Evolutionary conservation across 75 land plant species (phyloP), one percentile per base, ranked within the genome.

Genomic region (Chamaecyparis obtusa): DNA sequence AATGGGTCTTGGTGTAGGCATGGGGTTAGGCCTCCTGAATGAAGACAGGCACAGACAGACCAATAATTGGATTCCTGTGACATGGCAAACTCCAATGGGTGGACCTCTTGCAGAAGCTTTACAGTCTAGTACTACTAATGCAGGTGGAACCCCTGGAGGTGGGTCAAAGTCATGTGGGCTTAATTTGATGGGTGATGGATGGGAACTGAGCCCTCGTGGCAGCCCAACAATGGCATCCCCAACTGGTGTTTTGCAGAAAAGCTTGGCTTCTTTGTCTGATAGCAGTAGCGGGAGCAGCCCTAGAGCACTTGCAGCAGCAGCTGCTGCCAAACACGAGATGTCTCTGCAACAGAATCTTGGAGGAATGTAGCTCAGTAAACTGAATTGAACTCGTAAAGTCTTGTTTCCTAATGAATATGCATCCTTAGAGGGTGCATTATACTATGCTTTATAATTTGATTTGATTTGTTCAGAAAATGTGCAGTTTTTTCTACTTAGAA

Each of bases 91-190:
- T 32, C 36, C 94, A 21, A 86, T 89, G 8, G 96, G 96, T 2
- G 96, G 96, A 27, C 96, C 96, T 27, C 87, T 95, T 55, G 96
- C 91, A 7, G 96, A 95, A 88, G 95, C 91, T 24, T 78, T 95
- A 56, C 93, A 89, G 79, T 89, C 93, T 14, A 86, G 91, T 71
- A 85, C 83, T 57, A 85, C 83, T 84, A 46, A 71, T 10, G 80
- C 88, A 6, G 72, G 56, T 17, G 54, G 78, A 1, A 14, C 67
- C 48, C 79, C 89, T 69, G 7, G 88, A 19, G 15, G 51, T 24
- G 87, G 72, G 2, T 77, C 87, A 17, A 83, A 51, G 19, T 46
- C 83, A 30, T 35, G 86, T 17, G 93, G 93, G 49, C 92, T 91
- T 43, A 91, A 91, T 85, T 84, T 91, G 37, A 84, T 91, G 75